Evolutionary conservation across 208 protist species (phyloP).

Genomic region (Leishmania gerbilli): DNA sequence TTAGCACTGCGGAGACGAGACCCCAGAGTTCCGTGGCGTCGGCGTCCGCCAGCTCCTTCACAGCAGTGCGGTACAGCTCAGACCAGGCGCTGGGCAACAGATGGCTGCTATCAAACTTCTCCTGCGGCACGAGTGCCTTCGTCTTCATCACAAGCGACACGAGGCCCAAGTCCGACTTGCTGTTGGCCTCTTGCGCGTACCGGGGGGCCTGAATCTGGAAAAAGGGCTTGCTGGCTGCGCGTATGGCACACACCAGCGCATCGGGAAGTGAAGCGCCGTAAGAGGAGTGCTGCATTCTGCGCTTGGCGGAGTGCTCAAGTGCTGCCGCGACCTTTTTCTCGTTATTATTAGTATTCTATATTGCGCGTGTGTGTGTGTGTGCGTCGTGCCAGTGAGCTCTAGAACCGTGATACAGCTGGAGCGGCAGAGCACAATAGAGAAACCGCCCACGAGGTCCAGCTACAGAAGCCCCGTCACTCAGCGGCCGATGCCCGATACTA

Average conservation of each 20-base stretch:
- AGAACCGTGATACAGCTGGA: background rate
- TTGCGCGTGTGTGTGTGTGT: background rate
- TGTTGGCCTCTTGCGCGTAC: constrained; percentile 9
- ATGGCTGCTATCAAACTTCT: constrained; percentile 1
- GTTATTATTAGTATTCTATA: background rate
- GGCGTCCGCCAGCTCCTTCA: constrained; percentile 28
- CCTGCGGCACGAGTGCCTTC: constrained; percentile 4
- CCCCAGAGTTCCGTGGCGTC: constrained; percentile 26
- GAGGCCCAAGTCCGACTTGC: background rate
- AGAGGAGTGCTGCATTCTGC: background rate
- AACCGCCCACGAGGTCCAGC: too few species aligned
- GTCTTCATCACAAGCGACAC: constrained; percentile 21
- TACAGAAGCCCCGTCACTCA: background rate
- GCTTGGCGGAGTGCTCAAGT: background rate
- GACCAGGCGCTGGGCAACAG: constrained; percentile 35
- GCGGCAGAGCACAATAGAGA: background rate
- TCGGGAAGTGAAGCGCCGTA: constrained; percentile 9
- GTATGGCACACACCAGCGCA: constrained; percentile 22
- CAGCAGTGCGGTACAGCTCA: constrained; percentile 39
- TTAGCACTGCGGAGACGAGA: constrained; percentile 31
- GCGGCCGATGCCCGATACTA: background rate
- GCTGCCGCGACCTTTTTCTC: background rate
- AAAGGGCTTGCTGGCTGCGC: constrained; percentile 21
- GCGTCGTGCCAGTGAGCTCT: background rate
- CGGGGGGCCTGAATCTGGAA: constrained; percentile 28